These are phyloP conservation scores for Dryadomyces quercivorus DNA, from an alignment of 2,329 filamentous ascomycete species.

Conservation along the genomic window DNA sequence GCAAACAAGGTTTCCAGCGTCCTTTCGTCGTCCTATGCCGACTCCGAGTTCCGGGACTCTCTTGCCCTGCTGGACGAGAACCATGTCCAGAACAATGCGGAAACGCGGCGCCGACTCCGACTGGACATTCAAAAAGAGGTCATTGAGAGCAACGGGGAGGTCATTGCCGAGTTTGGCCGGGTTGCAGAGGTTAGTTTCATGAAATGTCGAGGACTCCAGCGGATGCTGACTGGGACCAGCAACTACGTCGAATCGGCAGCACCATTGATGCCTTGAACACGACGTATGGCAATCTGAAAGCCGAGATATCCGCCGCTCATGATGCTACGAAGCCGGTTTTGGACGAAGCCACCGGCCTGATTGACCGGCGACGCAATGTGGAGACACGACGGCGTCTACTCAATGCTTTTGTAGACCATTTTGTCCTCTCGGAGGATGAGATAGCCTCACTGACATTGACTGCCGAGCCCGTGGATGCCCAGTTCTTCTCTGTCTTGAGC, in stretches of 20 bases:
- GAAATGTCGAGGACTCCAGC: not conserved
- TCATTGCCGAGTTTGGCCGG: slow-evolving; percentile 76
- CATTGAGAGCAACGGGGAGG: slow-evolving; percentile 80
- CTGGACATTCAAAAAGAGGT: slow-evolving; percentile 84
- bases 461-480: slow-evolving; percentile 71
- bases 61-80: slow-evolving; percentile 66
- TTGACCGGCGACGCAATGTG: slow-evolving; percentile 59
- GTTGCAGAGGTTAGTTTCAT: slow-evolving; percentile 62
- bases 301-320: slow-evolving; percentile 63
- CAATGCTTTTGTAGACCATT: slow-evolving; percentile 66
- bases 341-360: slow-evolving; percentile 61
- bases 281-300: slow-evolving; percentile 69
- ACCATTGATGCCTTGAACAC: slow-evolving; percentile 69
- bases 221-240: slow-evolving; percentile 36
- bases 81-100: slow-evolving; percentile 58
- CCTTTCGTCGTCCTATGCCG: slow-evolving; percentile 83
- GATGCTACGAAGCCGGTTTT: slow-evolving; percentile 62
- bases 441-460: slow-evolving; percentile 62
- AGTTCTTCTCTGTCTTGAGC: slow-evolving; percentile 65
- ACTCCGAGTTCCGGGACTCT: slow-evolving; percentile 81
- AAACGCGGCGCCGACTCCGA: slow-evolving; percentile 66
- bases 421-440: slow-evolving; percentile 74
- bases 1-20: slow-evolving; percentile 74
- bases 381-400: slow-evolving; percentile 73
- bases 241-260: slow-evolving; percentile 72